Conservation (phyloP, 1,139 yeast species). For the Zygosaccharomyces sapae region DNA sequence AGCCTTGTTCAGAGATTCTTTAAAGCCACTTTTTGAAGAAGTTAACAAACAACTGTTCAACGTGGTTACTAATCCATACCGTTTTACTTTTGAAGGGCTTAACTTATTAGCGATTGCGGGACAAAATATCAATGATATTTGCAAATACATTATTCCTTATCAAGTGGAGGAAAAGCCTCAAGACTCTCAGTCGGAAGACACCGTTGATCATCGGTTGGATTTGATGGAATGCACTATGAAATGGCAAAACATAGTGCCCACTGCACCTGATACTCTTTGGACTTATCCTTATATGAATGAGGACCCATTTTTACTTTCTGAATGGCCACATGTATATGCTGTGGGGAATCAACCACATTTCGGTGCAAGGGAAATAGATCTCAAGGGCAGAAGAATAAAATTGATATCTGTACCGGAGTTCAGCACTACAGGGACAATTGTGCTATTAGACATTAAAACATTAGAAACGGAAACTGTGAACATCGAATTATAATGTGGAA, state of each 20-base stretch:
- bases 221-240: conserved; percentile 64
- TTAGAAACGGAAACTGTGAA: conserved; percentile 49
- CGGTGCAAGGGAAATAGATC: conserved; percentile 36
- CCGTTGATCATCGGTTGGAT: conserved; percentile 43
- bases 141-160: conserved; percentile 53
- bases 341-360: conserved; percentile 76
- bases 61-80: conserved; percentile 69
- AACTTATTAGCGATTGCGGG: conserved; percentile 74
- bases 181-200: conserved; percentile 24
- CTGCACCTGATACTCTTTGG: conserved; percentile 93
- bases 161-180: conserved; percentile 19
- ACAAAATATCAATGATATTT: conserved; percentile 75
- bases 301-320: conserved; percentile 77
- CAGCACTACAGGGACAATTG: conserved; percentile 59
- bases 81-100: conserved; percentile 55
- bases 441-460: conserved; percentile 59
- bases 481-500: conserved; percentile 24
- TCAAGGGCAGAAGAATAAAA: conserved; percentile 40
- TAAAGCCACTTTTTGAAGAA: conserved; percentile 41
- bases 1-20: conserved; percentile 56
- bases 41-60: conserved; percentile 42
- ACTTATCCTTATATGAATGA: conserved; percentile 76
- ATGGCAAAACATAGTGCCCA: conserved; percentile 89
- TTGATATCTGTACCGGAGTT: conserved; percentile 72
- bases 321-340: conserved; percentile 81